Base-by-base conservation (phyloP, 2,329 filamentous ascomycete genomes). In the Fusarium citri region DNA sequence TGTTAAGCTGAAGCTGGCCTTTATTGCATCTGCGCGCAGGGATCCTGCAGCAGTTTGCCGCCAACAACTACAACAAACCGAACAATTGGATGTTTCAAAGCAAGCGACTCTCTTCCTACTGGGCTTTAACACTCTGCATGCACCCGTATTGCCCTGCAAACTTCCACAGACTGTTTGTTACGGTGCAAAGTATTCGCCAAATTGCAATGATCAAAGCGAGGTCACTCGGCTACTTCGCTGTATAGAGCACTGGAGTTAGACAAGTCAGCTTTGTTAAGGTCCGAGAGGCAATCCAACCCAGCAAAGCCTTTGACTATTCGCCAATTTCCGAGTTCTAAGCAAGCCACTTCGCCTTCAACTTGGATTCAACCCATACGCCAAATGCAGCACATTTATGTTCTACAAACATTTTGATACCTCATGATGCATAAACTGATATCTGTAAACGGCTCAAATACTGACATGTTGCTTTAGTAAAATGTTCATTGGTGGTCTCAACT, bases 401-500 rank as follows among this genome's bases (percentile, higher is more conserved):
- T 56, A 51, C 51, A 64, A 57, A 53, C 47, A 49, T 42, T 15
- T 42, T 58, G 48, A 45, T 57, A 45, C 46, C 57, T 54, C 22
- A 64, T 45, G 49, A 62, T 53, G 30, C 61, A 51, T 53, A 37
- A 53, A 46, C 46, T 55, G 25, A 43, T 55, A 60, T 23, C 37
- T 25, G 18, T 34, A 48, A 55, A 30, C 22, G 41, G n/a, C 48
- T 48, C 41, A 23, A n/a, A 48, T 64, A 54, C 74, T 76, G 59
- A 76, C 66, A 59, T 53, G 50, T 58, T 49, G 41, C 47, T 46
- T 77, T 83, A 99, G 96, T 77, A 99, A 99, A 85, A 99, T 99
- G 96, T 99, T 99, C 76, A 99, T 99, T 81, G 96, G 96, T 76
- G 96, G 96, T 42, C 84, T 99, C 58, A 99, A 99, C 79, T 99